Base-by-base conservation (phyloP, 441 rosid species). In the Populus trichocarpa region DNA sequence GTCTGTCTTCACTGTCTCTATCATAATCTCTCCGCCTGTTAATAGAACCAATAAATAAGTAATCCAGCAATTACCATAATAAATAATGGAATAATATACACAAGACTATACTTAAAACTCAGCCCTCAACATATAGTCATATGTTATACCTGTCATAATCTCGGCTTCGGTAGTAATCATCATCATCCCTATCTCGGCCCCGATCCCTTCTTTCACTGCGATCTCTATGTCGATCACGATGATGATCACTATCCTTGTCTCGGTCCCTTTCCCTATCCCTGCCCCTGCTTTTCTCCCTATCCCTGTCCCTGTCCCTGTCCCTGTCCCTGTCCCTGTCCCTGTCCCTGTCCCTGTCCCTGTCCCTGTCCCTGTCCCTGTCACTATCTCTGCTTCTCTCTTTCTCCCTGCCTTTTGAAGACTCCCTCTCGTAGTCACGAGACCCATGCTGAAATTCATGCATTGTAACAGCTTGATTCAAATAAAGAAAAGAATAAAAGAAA, bases 1-100 rank as follows among this genome's bases (percentile, higher is more conserved):
- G 92, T 82, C 87, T 88, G 23, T 89, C 96, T 75, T 93, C 98
- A 80, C 93, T 86, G 36, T 93, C 95, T 80, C 89, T 85, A 53
- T 90, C 98, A 79, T 80, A 86, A 74, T 90, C 95, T 81, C 95
- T 90, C 78, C 93, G 87, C 78, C 99, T 93, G 68, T 13, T 32
- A 71, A 40, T 2, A 76, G 28, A 3, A 78, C 35, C 22, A 57
- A 69, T 18, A 30, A 30, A 30, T 14, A 75, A 13, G 6, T 28
- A 40, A 42, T 30, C 32, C 59, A 66, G 30, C 35, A 32, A 25
- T 30, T 65, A 8, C 38, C 36, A 20, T 4, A 3, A 23, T n/a
- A 25, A 18, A 13, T 26, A 40, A 35, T 0, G 7, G 38, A 50
- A 36, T 1, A 69, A 30, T 30, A 67, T 6, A 59, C 33, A 26